Percentiles rank a stretch among this genome's conserved stretches.
Evolutionary conservation across 306 rosid genomes (phyloP).

Genomic region (Begonia loranthoides): DNA sequence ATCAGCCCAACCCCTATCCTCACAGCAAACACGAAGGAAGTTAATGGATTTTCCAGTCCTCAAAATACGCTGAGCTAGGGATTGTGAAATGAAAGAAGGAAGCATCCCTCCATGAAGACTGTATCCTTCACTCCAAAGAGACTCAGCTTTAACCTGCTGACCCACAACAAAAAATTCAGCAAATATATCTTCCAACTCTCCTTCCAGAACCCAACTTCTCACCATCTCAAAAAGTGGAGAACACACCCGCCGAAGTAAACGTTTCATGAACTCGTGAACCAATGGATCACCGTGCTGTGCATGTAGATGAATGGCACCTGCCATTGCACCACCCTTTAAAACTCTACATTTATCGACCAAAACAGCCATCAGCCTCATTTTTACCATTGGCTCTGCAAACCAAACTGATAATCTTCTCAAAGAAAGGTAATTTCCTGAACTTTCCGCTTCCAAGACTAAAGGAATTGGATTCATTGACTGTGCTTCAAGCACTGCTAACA

Average conservation of each 20-base stretch:
- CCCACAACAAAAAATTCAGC: slow-evolving; percentile 77
- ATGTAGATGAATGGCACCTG: slow-evolving; percentile 80
- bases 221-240: slow-evolving; percentile 94
- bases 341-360: slow-evolving; percentile 84
- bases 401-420: slow-evolving; percentile 75
- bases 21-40: slow-evolving; percentile 93
- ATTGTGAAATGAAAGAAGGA: slow-evolving; percentile 79
- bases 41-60: slow-evolving; percentile 95
- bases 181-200: slow-evolving; percentile 88
- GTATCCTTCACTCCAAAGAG: slow-evolving; percentile 96
- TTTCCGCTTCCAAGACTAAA: slow-evolving; percentile 45
- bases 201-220: slow-evolving; percentile 86
- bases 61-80: slow-evolving; percentile 83
- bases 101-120: slow-evolving; percentile 82
- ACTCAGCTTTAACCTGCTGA: slow-evolving; percentile 90
- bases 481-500: slow-evolving; percentile 75
- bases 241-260: slow-evolving; percentile 69
- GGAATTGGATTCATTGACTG: slow-evolving; percentile 83
- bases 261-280: slow-evolving; percentile 75
- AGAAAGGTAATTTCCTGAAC: slow-evolving; percentile 64
- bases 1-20: slow-evolving; percentile 84
- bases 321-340: slow-evolving; percentile 87
- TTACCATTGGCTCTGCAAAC: slow-evolving; percentile 90
- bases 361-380: slow-evolving; percentile 90
- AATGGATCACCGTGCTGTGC: slow-evolving; percentile 93